Conservation (phyloP, 805 yeast genomes). For the Saccharomycopsis sp. region DNA sequence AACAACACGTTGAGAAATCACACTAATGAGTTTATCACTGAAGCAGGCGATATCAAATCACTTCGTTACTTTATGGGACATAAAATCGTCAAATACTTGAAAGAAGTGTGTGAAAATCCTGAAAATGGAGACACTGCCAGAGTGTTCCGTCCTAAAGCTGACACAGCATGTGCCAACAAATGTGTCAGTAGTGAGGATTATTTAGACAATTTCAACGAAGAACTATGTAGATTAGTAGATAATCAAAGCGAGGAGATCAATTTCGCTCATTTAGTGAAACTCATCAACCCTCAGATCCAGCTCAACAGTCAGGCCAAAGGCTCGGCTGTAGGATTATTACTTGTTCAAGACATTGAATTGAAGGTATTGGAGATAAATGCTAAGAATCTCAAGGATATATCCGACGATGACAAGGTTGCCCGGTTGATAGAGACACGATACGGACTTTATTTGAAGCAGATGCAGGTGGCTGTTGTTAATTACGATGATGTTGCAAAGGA, state of each 20-base stretch:
- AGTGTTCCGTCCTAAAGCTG: neutral
- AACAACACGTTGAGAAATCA: constrained; percentile 44
- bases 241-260: constrained; percentile 36
- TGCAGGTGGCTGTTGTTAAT: constrained; percentile 47
- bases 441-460: constrained; percentile 50
- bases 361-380: constrained; percentile 42
- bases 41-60: constrained; percentile 37
- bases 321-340: constrained; percentile 40
- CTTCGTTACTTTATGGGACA: constrained; percentile 41
- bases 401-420: constrained; percentile 31
- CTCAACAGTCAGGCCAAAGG: constrained; percentile 39
- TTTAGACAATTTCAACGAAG: constrained; percentile 41
- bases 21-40: constrained; percentile 40
- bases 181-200: constrained; percentile 23
- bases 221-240: constrained; percentile 35
- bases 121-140: neutral
- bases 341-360: constrained; percentile 54
- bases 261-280: constrained; percentile 46
- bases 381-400: constrained; percentile 34
- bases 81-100: constrained; percentile 44
- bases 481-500: constrained; percentile 31
- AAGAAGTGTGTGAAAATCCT: constrained; percentile 30
- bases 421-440: constrained; percentile 48
- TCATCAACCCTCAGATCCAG: constrained; percentile 60
- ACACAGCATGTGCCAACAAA: neutral